These are phyloP conservation scores for Tolypocladium guangdongense DNA, from an alignment of 2,329 filamentous ascomycete species.

Conservation along the genomic window DNA sequence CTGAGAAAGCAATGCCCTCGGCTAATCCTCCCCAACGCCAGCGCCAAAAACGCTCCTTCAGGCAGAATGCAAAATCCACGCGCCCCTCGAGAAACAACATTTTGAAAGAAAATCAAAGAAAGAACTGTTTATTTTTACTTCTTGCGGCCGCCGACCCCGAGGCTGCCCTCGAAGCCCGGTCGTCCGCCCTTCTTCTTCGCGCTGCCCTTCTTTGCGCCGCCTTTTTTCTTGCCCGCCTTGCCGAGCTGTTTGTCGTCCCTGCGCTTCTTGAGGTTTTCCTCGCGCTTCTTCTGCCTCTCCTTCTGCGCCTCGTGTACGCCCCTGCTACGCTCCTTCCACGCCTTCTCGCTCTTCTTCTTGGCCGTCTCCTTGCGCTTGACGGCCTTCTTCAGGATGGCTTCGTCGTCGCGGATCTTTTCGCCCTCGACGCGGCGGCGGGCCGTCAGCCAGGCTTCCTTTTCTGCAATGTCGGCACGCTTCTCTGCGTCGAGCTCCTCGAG, in stretches of 20 bases:
- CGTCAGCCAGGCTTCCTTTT: conserved; percentile 91
- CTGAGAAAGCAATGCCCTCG: background rate
- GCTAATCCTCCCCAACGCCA: background rate
- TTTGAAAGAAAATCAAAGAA: background rate
- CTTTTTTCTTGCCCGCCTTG: conserved; percentile 49
- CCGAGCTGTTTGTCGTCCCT: conserved; percentile 59
- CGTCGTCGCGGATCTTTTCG: conserved; percentile 80
- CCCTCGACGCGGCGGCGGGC: conserved; percentile 83
- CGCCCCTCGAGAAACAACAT: background rate
- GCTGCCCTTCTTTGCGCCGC: conserved; percentile 18
- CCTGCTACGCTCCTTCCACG: conserved; percentile 67
- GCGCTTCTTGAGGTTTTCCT: conserved; percentile 65
- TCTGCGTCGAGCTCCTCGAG: conserved; percentile 63
- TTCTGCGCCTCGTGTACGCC: conserved; percentile 67
- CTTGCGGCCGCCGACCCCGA: conserved; percentile 44
- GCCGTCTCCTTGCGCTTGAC: conserved; percentile 83
- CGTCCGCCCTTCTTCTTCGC: conserved; percentile 37
- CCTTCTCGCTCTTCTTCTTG: conserved; percentile 86
- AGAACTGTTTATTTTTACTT: conserved; percentile 21
- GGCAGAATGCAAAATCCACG: background rate
- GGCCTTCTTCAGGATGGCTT: conserved; percentile 80
- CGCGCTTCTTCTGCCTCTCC: conserved; percentile 70
- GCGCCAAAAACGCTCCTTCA: background rate
- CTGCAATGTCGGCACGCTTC: conserved; percentile 76
- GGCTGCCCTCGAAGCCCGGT: conserved; percentile 59